Evolutionary conservation across 345 rosid species (phyloP), one percentile per base, ranked within the genome.

Genomic region (Boechera stricta): DNA sequence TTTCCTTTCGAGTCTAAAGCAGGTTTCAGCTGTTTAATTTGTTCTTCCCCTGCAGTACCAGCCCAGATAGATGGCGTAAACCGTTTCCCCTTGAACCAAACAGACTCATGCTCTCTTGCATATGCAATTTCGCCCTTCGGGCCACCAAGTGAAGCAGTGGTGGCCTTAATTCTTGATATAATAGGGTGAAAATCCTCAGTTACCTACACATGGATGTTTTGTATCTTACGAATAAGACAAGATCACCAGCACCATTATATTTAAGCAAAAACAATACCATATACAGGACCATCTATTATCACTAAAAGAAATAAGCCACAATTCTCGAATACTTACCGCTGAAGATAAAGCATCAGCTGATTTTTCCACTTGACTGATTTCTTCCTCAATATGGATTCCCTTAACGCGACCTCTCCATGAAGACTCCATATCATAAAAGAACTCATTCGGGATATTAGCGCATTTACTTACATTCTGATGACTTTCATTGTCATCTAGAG

Each of bases 71-170:
- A 58, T 69, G 98, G 98, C 15, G 80, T 65, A 81, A 92, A 92
- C 71, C 91, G 85, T 78, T 81, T 94, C 67, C 98, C 98, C 77
- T 92, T 92, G 68, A 94, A 94, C 98, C 97, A 94, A 72, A 92
- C 91, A 71, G 98, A 86, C 84, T 87, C 97, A 69, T 94, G 92
- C 64, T 94, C 98, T 70, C 97, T 87, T 56, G 98, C 88, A 83
- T 94, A 94, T 26, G 79, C 80, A 72, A 94, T 83, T 74, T 92
- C 98, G 9, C 98, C 98, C 82, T 84, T 92, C 18, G 96, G 88
- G 5, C 93, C 97, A 61, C 90, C 97, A 71, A 92, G 84, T 48
- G 97, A 87, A 29, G 92, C 82, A 35, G 90, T 83, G 47, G 84
- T 88, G 70, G 94, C 93, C 82, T 78, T 92, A 80, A 94, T 87